Evolutionary conservation across 2,329 filamentous ascomycete species (phyloP), one percentile per base, ranked within the genome.

Genomic region (Neonectria coccinea): DNA sequence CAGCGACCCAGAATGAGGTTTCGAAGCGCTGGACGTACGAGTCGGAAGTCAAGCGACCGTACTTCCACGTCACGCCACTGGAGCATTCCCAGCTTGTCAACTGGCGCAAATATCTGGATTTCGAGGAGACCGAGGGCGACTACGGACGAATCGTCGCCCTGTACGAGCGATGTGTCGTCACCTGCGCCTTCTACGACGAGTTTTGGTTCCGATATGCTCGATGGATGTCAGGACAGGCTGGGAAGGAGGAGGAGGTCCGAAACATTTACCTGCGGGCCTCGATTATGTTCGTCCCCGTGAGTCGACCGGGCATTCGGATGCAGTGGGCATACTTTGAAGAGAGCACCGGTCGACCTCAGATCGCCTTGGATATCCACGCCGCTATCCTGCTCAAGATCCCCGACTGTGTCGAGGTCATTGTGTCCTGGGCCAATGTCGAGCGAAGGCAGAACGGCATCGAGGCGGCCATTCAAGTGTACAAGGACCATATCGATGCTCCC

Each of bases 121-220:
- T 97, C 72, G 96, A 99, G 77, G 96, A 99, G 80, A 81, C 86
- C 0, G 91, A 97, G 78, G 93, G 92, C 56, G 89, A 94, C 68
- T 93, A 89, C 70, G 80, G 84, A 14, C 88, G 96, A 64, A 91
- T 86, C 50, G 87, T 92, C 6, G 96, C 96, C 75, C 82, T 99
- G 33, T 98, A 99, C 77, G 96, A 99, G 82, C 90, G 96, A 56
- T 98, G 94, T 73, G 81, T 99, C 56, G 93, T 97, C 39, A 95
- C 93, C 0, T 97, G 93, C 74, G 95, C 96, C 16, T 91, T 97
- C 70, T 97, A 99, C 76, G 95, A 98, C 54, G 95, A 98, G 76
- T 97, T 98, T 79, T 99, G 96, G 96, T 89, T 97, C 74, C 91
- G 96, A n/a, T 99, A 97, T 79, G 93, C 92, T 16, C 86, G 95